phyloP scores from a whole-genome alignment of 2,329 filamentous ascomycete species.

The Exserohilum rostratum region DNA sequence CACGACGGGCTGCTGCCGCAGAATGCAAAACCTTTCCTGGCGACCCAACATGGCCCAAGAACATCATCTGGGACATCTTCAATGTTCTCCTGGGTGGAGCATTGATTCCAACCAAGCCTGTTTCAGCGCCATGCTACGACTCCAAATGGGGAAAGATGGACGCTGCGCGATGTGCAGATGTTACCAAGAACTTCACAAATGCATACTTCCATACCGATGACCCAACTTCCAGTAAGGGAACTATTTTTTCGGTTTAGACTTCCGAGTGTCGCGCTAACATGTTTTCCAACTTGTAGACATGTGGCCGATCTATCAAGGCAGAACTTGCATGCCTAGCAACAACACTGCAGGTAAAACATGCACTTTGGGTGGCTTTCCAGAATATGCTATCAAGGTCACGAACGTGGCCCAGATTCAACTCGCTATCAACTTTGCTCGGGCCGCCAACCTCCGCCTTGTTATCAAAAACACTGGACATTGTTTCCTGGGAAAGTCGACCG shows the following conservation, averaged over 20 bases:
- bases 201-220: conserved; percentile 37
- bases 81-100: conserved; percentile 18
- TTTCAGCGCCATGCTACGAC: conserved; percentile 26
- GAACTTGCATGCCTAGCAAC: conserved; percentile 33
- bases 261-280: neutral
- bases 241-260: neutral
- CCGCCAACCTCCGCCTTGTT: conserved; percentile 33
- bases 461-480: conserved; percentile 45
- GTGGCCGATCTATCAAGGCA: conserved; percentile 37
- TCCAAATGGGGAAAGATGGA: conserved; percentile 17
- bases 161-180: conserved; percentile 9
- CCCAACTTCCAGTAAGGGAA: conserved; percentile 8
- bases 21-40: conserved; percentile 26
- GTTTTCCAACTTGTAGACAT: conserved; percentile 8
- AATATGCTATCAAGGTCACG: conserved; percentile 32
- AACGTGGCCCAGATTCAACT: conserved; percentile 35
- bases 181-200: conserved; percentile 16
- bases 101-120: conserved; percentile 23
- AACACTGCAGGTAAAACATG: conserved; percentile 30
- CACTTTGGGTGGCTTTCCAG: conserved; percentile 35
- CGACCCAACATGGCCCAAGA: conserved; percentile 20
- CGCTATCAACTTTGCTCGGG: conserved; percentile 37
- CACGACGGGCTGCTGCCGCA: neutral
- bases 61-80: conserved; percentile 19
- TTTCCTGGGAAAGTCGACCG: conserved; percentile 35